Evolutionary conservation across 2,329 filamentous ascomycete genomes (phyloP).

Genomic region (Trichoderma gracile): DNA sequence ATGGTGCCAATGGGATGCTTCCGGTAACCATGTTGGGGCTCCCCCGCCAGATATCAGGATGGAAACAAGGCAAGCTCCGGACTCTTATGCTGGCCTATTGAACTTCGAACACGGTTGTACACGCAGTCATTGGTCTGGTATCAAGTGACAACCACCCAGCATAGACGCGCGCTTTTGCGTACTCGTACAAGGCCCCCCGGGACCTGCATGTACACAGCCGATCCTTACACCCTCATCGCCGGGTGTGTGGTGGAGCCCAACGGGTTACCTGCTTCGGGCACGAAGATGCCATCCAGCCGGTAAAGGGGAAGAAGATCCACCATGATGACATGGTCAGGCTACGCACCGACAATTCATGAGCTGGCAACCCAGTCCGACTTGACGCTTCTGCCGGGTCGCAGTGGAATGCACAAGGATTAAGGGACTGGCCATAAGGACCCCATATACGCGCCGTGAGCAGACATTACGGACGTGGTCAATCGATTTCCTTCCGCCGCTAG

Average conservation of each 20-base stretch:
- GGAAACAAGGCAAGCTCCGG: constrained; percentile 10
- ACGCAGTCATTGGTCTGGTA: constrained; percentile 6
- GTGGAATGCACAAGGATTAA: not conserved
- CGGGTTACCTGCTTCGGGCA: constrained; percentile 22
- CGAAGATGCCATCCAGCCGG: constrained; percentile 20
- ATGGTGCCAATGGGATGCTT: constrained; percentile 20
- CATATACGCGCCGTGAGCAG: not conserved
- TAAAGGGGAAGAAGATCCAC: constrained; percentile 26
- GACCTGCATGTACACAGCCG: constrained; percentile 23
- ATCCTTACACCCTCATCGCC: constrained; percentile 21
- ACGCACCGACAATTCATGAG: constrained; percentile 19
- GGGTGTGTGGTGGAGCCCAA: constrained; percentile 25
- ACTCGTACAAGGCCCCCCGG: constrained; percentile 12
- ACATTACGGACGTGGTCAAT: not conserved
- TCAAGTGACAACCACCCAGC: not conserved
- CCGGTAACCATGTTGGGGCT: constrained; percentile 12
- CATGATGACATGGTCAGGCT: constrained; percentile 29
- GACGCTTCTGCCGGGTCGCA: constrained; percentile 7
- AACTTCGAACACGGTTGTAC: not conserved
- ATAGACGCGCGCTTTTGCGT: constrained; percentile 15
- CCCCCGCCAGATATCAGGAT: constrained; percentile 18
- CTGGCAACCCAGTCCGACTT: constrained; percentile 9
- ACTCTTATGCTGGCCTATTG: constrained; percentile 18
- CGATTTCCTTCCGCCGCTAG: not conserved
- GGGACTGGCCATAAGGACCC: constrained; percentile 2